Percentiles rank a stretch among this genome's conserved stretches.
phyloP scores from a whole-genome alignment of 208 protist species.

The Strigomonas galati region DNA sequence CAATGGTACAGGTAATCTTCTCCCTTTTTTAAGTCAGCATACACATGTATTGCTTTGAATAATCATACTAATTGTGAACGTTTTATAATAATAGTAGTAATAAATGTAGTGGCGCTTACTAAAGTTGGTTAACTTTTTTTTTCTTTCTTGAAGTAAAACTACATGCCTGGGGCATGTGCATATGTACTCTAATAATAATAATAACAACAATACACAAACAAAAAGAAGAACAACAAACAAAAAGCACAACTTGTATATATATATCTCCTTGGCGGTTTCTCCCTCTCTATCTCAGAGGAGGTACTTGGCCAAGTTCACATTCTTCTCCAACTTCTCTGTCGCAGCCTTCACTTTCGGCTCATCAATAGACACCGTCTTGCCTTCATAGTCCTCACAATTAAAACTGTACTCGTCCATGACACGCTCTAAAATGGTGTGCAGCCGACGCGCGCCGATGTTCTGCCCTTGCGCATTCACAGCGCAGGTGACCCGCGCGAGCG shows the following conservation, averaged over 20 bases:
- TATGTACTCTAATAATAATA: no score
- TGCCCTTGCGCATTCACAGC: slow-evolving; percentile 92
- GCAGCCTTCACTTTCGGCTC: slow-evolving; percentile 87
- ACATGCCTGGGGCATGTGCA: no score
- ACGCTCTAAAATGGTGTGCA: slow-evolving; percentile 97
- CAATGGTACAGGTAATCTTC: no score
- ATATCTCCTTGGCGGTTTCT: background rate
- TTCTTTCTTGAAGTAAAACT: no score
- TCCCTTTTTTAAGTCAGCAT: no score
- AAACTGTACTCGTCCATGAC: slow-evolving; percentile 97
- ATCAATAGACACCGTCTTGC: slow-evolving; percentile 84
- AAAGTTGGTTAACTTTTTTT: no score
- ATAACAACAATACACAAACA: slow-evolving; percentile 14
- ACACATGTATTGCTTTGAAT: no score
- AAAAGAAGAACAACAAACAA: no score
- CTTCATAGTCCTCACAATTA: slow-evolving; percentile 78
- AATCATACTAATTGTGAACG: no score
- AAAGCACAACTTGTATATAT: no score
- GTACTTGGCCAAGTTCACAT: slow-evolving; percentile 93
- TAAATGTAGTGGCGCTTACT: no score
- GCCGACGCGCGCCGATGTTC: slow-evolving; percentile 97
- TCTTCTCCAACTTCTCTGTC: slow-evolving; percentile 87
- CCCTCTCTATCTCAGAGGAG: slow-evolving; percentile 48
- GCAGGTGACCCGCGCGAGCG: slow-evolving; percentile 94
- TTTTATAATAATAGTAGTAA: no score